These are phyloP conservation scores for Penicillium argentinense DNA, from an alignment of 495 filamentous ascomycete genomes.

Conservation along the genomic window DNA sequence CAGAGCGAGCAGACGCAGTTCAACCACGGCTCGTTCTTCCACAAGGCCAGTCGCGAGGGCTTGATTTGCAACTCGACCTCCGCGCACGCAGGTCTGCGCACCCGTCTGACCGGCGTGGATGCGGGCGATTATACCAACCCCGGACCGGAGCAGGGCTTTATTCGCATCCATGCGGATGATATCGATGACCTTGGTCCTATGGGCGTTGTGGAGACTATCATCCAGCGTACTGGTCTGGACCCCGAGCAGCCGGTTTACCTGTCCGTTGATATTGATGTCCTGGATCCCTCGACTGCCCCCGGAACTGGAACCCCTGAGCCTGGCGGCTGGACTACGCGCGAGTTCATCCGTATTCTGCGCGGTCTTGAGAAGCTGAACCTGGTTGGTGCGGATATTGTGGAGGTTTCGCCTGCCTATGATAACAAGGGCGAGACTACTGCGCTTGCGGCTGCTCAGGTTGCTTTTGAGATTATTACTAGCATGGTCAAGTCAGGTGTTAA, in stretches of 20 bases:
- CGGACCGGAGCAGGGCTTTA: conserved; percentile 60
- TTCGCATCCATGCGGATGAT: conserved; percentile 65
- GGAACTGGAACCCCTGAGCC: conserved; percentile 75
- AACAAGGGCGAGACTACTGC: conserved; percentile 81
- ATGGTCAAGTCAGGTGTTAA: conserved; percentile 69
- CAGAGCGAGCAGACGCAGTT: conserved; percentile 66
- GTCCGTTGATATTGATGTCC: conserved; percentile 73
- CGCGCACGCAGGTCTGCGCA: conserved; percentile 77
- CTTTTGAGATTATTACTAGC: conserved; percentile 78
- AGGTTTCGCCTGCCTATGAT: conserved; percentile 86
- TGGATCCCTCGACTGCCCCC: conserved; percentile 70
- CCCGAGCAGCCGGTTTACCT: conserved; percentile 67
- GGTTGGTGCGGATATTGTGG: conserved; percentile 77
- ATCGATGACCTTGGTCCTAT: conserved; percentile 65
- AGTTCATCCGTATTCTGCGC: conserved; percentile 67
- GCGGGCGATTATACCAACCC: conserved; percentile 62
- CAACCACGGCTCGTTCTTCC: conserved; percentile 86
- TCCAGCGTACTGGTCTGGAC: conserved; percentile 60
- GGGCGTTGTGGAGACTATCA: conserved; percentile 59
- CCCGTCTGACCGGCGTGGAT: conserved; percentile 63
- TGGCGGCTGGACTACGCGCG: conserved; percentile 72
- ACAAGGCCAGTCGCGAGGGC: conserved; percentile 73
- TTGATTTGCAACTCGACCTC: conserved; percentile 66
- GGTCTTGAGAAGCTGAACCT: conserved; percentile 70
- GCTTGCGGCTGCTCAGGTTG: conserved; percentile 77